Evolutionary conservation across 73 alveolate genomes (phyloP), one percentile per base, ranked within the genome.

Genomic region (Tetrahymena thermophila): DNA sequence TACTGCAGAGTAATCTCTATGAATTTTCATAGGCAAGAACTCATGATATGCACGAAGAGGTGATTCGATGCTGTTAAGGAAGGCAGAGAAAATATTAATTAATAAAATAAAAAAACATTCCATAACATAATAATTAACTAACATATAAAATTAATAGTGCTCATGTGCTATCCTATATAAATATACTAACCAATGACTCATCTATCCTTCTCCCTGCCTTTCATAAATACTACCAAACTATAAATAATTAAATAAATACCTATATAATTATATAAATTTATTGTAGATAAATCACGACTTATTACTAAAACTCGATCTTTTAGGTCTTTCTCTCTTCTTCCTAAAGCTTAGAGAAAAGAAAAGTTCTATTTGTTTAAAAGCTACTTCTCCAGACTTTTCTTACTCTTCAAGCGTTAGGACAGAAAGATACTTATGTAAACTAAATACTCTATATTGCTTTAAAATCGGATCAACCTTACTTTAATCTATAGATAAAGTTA

Each of bases 21-120:
- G 89, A 71, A 71, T 71, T 71, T 71, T 71, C 89, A 71, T 71
- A 71, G 89, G 89, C 89, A 71, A 31, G 89, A 71, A 71, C 89
- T 71, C 89, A 28, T 71, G 89, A 71, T 28, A 71, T 71, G 37
- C 89, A 71, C 13, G 37, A 31, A 71, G 35, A 71, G 89, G 89
- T 71, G 89, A 71, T 71, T 71, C 89, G 89, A 71, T 71, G 89
- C 89, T 71, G 89, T 17, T 71, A 31, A 71, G 89, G 89, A 71
- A 71, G 89, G 37, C 89, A 71, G 89, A 71, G 89, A 71, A 71
- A 71, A 28, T 28, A 71, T 71, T 19, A 71, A 28, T 25, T 34
- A 28, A 50, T 14, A 50, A 8, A 50, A 15, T 50, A 19, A 42
- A 9, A 9, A 42, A 6, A 42, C 55, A 42, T 11, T 9, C 3